Conservation (phyloP, 2,329 filamentous ascomycete genomes). For the Sclerotinia subarctica region DNA sequence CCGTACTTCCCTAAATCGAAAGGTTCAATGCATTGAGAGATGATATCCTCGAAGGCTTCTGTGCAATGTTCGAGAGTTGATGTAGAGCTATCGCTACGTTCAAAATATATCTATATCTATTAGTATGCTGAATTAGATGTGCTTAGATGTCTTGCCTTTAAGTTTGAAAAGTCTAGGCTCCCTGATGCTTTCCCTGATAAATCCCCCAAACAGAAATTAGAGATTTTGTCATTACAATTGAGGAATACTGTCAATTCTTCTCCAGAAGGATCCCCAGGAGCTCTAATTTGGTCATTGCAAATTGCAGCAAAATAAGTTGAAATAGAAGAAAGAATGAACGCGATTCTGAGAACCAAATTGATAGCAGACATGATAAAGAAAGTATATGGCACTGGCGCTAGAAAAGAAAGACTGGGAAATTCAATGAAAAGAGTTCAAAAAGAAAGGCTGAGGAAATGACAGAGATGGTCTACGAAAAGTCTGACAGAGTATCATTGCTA, state of each 20-base stretch:
- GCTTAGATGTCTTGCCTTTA: background rate
- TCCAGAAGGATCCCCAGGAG: background rate
- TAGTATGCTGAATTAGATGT: background rate
- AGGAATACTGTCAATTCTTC: background rate
- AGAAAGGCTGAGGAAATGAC: background rate
- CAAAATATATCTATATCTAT: background rate
- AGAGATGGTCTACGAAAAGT: background rate
- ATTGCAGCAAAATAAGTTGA: background rate
- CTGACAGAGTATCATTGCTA: background rate
- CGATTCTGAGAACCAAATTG: background rate
- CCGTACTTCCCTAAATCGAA: background rate
- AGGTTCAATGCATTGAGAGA: background rate
- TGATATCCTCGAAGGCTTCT: background rate
- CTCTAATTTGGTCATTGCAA: background rate
- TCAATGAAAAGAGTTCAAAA: background rate
- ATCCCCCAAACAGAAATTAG: background rate
- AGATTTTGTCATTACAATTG: background rate
- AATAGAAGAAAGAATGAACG: constrained; percentile 11
- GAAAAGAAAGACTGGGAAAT: background rate
- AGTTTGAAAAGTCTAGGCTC: background rate
- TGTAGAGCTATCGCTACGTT: background rate
- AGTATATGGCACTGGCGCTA: background rate
- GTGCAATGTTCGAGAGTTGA: background rate
- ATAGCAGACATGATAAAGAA: background rate
- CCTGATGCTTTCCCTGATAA: background rate